Base-by-base conservation (phyloP, 2,329 filamentous ascomycete genomes). In the Neofusicoccum laricinum region DNA sequence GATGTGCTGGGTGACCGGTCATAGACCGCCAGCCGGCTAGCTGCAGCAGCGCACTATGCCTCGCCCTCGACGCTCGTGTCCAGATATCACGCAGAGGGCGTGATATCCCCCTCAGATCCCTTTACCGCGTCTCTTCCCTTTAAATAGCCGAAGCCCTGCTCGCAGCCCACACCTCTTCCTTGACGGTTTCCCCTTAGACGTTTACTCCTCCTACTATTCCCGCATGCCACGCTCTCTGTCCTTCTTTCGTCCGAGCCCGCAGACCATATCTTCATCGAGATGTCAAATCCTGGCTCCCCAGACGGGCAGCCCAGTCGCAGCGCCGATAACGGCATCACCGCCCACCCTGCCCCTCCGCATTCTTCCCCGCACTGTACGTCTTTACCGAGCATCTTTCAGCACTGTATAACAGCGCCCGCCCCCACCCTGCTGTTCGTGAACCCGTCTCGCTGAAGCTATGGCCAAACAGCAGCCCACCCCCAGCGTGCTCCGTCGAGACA, bases 321-420 rank as follows among this genome's bases (percentile, higher is more conserved):
- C 38, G 53, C 53, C 53, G 53, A 57, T 32, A 57, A 45, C 53
- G 53, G 53, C 38, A 43, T 43, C 21, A 17, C 38, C 34, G 19
- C 53, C 25, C 38, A 41, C 36, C 7, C 19, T 12, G 14, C 11
- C 5, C 51, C 36, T n/a, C 19, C 36, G 2, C 17, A 30, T n/a
- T 32, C 36, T 30, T 43, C 51, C 38, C 53, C 53, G 53, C 53
- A 57, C 38, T 19, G 53, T 57, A 57, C 38, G 53, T 57, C 43
- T 10, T 25, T 14, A 19, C 36, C 34, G 17, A 55, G 11, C 21
- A 21, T 30, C 25, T 12, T 8, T 17, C 41, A 45, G 41, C 30
- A 3, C 14, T 30, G 5, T 15, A 30, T 30, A 30, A 30, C 25
- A 30, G 25, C 6, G 25, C 25, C 25, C 25, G 25, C 25, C 25